Conservation (phyloP, 805 yeast genomes). For the Yarrowia divulgata region DNA sequence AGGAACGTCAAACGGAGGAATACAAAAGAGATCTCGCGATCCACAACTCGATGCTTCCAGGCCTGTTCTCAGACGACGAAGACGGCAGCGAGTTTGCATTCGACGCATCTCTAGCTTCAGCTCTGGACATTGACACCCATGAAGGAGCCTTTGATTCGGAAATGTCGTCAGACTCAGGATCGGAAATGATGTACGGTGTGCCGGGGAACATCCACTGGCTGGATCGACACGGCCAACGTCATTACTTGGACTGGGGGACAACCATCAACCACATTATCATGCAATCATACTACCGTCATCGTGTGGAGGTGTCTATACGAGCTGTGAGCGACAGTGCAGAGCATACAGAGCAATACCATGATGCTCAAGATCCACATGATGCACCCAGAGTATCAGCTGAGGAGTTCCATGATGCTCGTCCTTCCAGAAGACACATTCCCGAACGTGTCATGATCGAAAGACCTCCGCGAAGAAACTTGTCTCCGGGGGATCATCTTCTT, state of each 20-base stretch:
- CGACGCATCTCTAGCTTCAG: slow-evolving; percentile 13
- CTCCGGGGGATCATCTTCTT: not conserved
- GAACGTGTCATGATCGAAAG: not conserved
- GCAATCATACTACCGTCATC: not conserved
- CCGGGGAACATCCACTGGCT: not conserved
- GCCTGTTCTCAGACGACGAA: slow-evolving; percentile 19
- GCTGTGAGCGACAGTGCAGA: not conserved
- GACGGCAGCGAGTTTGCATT: slow-evolving; percentile 7
- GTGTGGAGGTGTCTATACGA: not conserved
- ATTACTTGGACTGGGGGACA: slow-evolving; percentile 9
- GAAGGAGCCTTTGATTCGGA: not conserved
- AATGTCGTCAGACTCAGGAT: not conserved
- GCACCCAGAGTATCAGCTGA: not conserved
- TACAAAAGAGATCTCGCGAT: slow-evolving; percentile 10
- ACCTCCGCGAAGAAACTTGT: not conserved
- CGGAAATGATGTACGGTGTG: not conserved
- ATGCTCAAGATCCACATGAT: not conserved
- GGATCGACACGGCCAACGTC: not conserved
- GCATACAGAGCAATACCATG: slow-evolving; percentile 1
- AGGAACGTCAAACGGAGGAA: slow-evolving; percentile 3
- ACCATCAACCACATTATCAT: not conserved
- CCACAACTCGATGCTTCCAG: slow-evolving; percentile 23
- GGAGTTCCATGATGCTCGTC: slow-evolving; percentile 9
- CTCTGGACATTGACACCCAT: not conserved
- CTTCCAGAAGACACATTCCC: not conserved